Evolutionary conservation across 2,329 filamentous ascomycete species (phyloP).

Genomic region (Nemania bipapillata): DNA sequence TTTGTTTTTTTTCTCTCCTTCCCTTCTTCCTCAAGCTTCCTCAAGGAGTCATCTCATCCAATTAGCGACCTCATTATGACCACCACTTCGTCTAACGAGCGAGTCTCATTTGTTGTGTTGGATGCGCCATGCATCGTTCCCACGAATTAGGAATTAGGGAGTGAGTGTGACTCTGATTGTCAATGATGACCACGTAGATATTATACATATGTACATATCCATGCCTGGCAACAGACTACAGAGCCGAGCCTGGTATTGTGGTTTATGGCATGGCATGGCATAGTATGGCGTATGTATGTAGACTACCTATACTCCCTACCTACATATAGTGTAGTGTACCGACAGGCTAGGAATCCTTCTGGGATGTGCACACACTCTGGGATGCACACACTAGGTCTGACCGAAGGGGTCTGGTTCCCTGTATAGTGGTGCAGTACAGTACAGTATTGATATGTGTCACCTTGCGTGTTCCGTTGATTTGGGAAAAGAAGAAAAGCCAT

Average conservation of each 20-base stretch:
- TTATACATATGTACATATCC: too few relatives aligned
- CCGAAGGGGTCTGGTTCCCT: background rate
- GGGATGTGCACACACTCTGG: too few relatives aligned
- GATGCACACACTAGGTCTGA: background rate
- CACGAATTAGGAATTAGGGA: constrained; percentile 13
- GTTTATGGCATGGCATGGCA: background rate
- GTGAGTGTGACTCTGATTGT: too few relatives aligned
- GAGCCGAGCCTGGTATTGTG: too few relatives aligned
- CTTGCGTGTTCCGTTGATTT: background rate
- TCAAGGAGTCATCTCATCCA: constrained; percentile 22
- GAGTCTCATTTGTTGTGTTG: constrained; percentile 11
- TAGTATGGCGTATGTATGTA: background rate
- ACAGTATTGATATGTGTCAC: constrained; percentile 2
- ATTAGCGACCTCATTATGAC: constrained; percentile 28
- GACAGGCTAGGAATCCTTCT: constrained; percentile 16
- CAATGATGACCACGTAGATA: too few relatives aligned
- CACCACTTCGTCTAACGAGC: constrained; percentile 19
- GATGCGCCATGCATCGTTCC: constrained; percentile 15
- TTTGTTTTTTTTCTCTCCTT: too few relatives aligned
- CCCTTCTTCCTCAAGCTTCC: too few relatives aligned
- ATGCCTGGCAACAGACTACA: too few relatives aligned
- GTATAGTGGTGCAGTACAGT: background rate
- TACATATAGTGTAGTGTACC: background rate
- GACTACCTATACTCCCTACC: background rate
- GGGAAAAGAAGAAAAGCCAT: constrained; percentile 6